Conservation (phyloP, 148 eudicot genomes). For the Heliamphora exappendiculata region DNA sequence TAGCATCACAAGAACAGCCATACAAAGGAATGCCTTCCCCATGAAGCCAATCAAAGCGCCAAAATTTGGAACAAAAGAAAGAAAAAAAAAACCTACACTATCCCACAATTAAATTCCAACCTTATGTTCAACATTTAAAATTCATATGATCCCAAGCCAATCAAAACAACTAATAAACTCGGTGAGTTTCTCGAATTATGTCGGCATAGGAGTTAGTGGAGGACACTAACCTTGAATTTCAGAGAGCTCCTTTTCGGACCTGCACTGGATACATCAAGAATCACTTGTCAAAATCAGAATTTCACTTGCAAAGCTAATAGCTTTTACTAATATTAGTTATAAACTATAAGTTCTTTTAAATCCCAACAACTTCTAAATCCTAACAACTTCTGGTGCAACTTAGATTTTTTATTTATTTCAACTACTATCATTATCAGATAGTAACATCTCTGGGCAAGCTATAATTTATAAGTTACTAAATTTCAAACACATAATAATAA, state of each 20-base stretch:
- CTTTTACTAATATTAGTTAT: too few species aligned
- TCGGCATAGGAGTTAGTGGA: neutral
- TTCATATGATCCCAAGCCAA: neutral
- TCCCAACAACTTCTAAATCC: too few species aligned
- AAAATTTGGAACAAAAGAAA: too few species aligned
- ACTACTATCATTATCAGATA: too few species aligned
- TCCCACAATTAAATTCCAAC: neutral
- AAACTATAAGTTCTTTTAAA: too few species aligned
- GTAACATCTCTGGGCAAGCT: too few species aligned
- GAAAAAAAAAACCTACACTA: neutral
- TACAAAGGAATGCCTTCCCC: neutral
- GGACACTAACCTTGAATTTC: constrained; percentile 82
- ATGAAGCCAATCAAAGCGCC: neutral
- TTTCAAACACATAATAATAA: neutral
- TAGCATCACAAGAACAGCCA: neutral
- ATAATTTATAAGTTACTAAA: too few species aligned
- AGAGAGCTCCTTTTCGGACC: constrained; percentile 94
- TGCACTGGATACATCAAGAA: constrained; percentile 65
- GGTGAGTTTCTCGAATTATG: neutral
- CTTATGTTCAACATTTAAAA: neutral
- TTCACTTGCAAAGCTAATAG: too few species aligned
- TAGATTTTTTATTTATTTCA: too few species aligned
- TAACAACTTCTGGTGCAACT: too few species aligned
- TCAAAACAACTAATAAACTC: neutral
- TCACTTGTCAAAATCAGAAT: constrained; percentile 17